phyloP scores from a whole-genome alignment of 2,329 filamentous ascomycete species.

The Ophidiomyces ophidiicola region DNA sequence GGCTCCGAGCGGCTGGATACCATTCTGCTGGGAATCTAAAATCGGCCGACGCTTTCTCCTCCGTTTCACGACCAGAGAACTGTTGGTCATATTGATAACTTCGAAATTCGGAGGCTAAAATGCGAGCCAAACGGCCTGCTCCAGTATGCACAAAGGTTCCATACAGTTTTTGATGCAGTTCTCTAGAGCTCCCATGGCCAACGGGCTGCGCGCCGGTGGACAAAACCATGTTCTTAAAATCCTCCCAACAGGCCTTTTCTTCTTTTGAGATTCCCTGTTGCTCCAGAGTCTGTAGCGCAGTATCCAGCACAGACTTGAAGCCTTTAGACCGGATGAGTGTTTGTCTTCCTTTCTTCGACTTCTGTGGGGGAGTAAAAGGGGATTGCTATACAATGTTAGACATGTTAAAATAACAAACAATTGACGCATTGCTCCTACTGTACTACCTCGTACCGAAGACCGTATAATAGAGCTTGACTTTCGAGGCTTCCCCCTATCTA shows the following conservation, averaged over 20 bases:
- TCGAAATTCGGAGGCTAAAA: slow-evolving; percentile 57
- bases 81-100: slow-evolving; percentile 48
- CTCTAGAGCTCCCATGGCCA: background rate
- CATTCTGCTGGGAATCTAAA: slow-evolving; percentile 82
- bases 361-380: background rate
- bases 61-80: slow-evolving; percentile 46
- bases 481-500: slow-evolving; percentile 18
- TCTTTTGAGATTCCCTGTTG: slow-evolving; percentile 14
- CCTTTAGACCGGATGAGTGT: slow-evolving; percentile 4
- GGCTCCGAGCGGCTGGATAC: slow-evolving; percentile 70
- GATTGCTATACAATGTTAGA: background rate
- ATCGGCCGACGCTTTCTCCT: slow-evolving; percentile 60
- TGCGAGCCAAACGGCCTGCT: slow-evolving; percentile 39
- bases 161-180: slow-evolving; percentile 9
- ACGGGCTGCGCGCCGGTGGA: background rate
- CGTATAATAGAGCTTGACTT: too few species aligned
- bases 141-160: slow-evolving; percentile 26
- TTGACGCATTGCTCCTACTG: background rate
- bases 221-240: slow-evolving; percentile 18
- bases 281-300: slow-evolving; percentile 21
- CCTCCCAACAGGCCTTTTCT: slow-evolving; percentile 19
- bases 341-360: slow-evolving; percentile 9
- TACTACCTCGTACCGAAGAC: background rate
- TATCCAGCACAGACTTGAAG: slow-evolving; percentile 16
- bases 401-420: background rate